Percentiles rank a stretch among this genome's conserved stretches.
Conservation (phyloP, 805 yeast genomes). For the Metschnikowia lachancei region DNA sequence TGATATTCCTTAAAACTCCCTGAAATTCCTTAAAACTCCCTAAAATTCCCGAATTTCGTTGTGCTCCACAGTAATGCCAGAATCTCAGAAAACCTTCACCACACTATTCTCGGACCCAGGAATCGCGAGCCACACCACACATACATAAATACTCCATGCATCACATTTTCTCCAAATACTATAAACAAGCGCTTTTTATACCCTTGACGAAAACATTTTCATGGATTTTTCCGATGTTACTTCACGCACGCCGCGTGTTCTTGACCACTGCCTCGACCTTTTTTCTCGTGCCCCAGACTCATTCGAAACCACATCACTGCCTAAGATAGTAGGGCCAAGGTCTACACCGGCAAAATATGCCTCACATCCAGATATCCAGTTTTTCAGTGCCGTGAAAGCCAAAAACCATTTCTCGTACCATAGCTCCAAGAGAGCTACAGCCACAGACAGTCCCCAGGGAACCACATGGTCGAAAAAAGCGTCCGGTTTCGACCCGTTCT, state of each 20-base stretch:
- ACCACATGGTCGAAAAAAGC: constrained; percentile 10
- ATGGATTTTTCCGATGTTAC: constrained; percentile 6
- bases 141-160: no score
- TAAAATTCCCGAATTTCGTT: no score
- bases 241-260: constrained; percentile 17
- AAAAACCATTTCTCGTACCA: constrained; percentile 40
- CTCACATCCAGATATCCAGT: constrained; percentile 40
- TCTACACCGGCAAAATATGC: constrained; percentile 18
- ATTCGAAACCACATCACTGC: background rate
- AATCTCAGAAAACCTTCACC: no score
- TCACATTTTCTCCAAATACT: no score
- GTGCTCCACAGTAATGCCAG: no score
- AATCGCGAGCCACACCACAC: no score
- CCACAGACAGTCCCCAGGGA: background rate
- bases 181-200: no score
- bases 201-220: no score
- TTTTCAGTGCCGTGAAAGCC: constrained; percentile 34
- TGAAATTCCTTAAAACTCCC: no score
- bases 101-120: no score
- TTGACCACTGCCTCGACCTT: constrained; percentile 16
- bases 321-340: background rate
- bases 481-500: constrained; percentile 37
- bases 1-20: no score
- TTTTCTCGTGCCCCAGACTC: background rate
- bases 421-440: constrained; percentile 22